Percentiles rank a stretch among this genome's conserved stretches.
phyloP scores from a whole-genome alignment of 2,329 filamentous ascomycete genomes.

The Simplicillium sp. region DNA sequence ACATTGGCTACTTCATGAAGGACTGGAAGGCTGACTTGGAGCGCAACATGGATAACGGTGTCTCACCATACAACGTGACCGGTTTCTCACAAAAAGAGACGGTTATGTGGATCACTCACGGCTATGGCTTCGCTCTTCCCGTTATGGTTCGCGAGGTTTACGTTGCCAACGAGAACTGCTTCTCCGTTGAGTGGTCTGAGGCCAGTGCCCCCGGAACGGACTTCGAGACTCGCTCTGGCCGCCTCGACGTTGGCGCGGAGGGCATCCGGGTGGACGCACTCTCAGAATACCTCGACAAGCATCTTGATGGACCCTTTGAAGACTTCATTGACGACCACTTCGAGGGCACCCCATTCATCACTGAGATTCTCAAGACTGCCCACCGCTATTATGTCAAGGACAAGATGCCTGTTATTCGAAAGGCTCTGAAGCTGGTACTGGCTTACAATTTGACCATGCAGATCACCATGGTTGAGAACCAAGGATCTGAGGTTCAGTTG shows the following conservation, averaged over 20 bases:
- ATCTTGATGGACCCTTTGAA: conserved; percentile 87
- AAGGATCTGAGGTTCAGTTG: conserved; percentile 68
- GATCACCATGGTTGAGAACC: conserved; percentile 87
- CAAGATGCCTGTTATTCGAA: conserved; percentile 81
- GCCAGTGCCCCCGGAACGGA: conserved; percentile 57
- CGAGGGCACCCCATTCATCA: conserved; percentile 88
- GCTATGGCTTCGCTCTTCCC: conserved; percentile 86
- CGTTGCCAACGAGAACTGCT: conserved; percentile 85
- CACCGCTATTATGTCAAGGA: conserved; percentile 89
- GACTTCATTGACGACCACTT: conserved; percentile 94
- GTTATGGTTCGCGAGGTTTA: conserved; percentile 91
- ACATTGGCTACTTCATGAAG: conserved; percentile 98
- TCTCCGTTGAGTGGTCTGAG: conserved; percentile 91
- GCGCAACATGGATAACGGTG: conserved; percentile 75
- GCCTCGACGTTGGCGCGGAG: conserved; percentile 79
- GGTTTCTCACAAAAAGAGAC: conserved; percentile 61
- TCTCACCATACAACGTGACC: conserved; percentile 93
- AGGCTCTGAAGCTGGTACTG: conserved; percentile 87
- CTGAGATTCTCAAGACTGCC: conserved; percentile 91
- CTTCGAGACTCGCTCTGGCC: conserved; percentile 81
- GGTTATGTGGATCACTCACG: conserved; percentile 87
- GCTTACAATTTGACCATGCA: conserved; percentile 94
- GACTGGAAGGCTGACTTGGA: conserved; percentile 98
- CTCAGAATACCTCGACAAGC: conserved; percentile 88
- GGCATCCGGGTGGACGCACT: conserved; percentile 74